Conservation (phyloP, 768 basidiomycete species). For the Boletales sp. region DNA sequence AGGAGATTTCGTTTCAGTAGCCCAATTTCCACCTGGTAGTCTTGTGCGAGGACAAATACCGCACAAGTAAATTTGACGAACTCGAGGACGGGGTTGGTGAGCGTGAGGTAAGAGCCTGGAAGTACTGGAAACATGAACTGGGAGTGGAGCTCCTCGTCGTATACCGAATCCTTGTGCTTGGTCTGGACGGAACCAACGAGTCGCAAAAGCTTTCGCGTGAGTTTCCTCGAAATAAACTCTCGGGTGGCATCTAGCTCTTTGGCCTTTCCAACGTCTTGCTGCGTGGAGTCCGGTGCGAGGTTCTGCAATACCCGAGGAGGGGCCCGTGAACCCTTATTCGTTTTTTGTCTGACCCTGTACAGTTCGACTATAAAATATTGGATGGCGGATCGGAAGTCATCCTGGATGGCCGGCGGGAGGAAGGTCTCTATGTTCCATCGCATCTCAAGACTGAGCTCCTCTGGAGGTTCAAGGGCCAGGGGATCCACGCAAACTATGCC, state of each 20-base stretch:
- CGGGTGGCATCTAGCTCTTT: constrained; percentile 66
- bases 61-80: constrained; percentile 87
- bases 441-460: constrained; percentile 73
- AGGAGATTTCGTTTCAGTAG: constrained; percentile 86
- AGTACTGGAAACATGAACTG: constrained; percentile 80
- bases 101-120: constrained; percentile 79
- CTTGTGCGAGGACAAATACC: constrained; percentile 71
- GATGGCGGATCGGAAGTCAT: constrained; percentile 67
- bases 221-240: constrained; percentile 73
- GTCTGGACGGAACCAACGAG: constrained; percentile 61
- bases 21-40: constrained; percentile 84
- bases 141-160: constrained; percentile 48
- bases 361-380: constrained; percentile 85
- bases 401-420: constrained; percentile 79
- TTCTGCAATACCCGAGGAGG: constrained; percentile 75
- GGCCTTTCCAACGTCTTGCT: constrained; percentile 61
- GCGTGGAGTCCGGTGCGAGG: constrained; percentile 58
- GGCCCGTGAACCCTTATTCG: constrained; percentile 54
- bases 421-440: constrained; percentile 92
- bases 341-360: constrained; percentile 68
- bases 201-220: constrained; percentile 79
- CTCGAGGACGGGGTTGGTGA: constrained; percentile 82
- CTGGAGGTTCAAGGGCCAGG: constrained; percentile 60
- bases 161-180: constrained; percentile 55
- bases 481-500: constrained; percentile 87